phyloP scores from a whole-genome alignment of 805 yeast species.

The Kuraishia hungarica region DNA sequence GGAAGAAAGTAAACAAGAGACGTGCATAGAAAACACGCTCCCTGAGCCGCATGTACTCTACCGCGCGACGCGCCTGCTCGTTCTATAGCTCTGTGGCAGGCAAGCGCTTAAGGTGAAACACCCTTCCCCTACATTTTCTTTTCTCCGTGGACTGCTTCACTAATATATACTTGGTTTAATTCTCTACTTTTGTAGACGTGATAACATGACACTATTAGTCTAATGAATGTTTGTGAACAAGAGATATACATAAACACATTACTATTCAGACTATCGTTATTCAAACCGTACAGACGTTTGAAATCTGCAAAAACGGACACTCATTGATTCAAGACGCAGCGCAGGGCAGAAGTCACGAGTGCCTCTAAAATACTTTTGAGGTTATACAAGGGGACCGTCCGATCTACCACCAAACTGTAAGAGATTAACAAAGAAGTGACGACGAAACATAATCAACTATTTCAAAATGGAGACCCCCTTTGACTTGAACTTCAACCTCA shows the following conservation, averaged over 20 bases:
- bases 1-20: neutral
- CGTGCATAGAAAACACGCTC: neutral
- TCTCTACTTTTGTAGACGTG: neutral
- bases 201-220: neutral
- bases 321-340: neutral
- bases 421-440: neutral
- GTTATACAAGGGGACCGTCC: neutral
- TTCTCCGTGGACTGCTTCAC: neutral
- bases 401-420: neutral
- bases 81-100: neutral
- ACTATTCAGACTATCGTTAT: neutral
- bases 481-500: conserved; percentile 3
- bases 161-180: neutral
- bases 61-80: neutral
- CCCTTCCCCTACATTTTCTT: neutral
- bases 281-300: neutral
- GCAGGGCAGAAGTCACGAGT: neutral
- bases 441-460: neutral
- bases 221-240: neutral
- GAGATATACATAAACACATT: neutral
- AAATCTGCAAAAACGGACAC: neutral
- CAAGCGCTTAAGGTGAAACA: neutral
- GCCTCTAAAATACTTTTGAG: neutral
- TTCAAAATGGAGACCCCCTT: neutral
- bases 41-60: neutral